Conservation (phyloP, 768 basidiomycete species). For the Russula griseocarnosa region DNA sequence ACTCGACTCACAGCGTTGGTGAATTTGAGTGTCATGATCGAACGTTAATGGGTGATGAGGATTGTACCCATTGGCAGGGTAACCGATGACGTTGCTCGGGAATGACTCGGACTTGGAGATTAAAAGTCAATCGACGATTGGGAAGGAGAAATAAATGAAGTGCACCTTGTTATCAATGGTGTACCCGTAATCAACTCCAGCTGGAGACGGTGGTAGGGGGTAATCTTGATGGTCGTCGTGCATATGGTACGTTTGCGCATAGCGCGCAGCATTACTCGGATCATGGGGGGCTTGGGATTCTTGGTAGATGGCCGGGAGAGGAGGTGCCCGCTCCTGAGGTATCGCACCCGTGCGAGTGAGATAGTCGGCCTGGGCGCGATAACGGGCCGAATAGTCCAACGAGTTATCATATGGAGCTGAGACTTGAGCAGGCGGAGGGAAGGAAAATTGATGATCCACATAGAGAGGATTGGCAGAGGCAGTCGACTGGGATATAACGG, state of each 20-base stretch:
- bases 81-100: background rate
- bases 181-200: conserved; percentile 23
- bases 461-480: conserved; percentile 10
- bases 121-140: conserved; percentile 13
- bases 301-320: conserved; percentile 24
- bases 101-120: conserved; percentile 14
- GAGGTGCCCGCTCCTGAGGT: conserved; percentile 23
- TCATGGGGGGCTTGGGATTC: conserved; percentile 24
- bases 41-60: conserved; percentile 24
- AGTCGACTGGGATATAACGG: conserved; percentile 12
- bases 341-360: conserved; percentile 38
- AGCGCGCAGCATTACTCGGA: conserved; percentile 12
- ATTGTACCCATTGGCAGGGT: conserved; percentile 17
- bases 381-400: conserved; percentile 46
- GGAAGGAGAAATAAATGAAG: background rate
- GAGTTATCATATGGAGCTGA: conserved; percentile 20
- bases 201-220: conserved; percentile 19
- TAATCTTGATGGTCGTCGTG: conserved; percentile 19
- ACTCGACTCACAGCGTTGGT: conserved; percentile 32
- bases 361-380: conserved; percentile 45
- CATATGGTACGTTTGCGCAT: conserved; percentile 17
- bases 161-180: conserved; percentile 26
- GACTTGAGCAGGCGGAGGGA: conserved; percentile 11
- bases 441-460: conserved; percentile 25
- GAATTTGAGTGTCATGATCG: conserved; percentile 28